Conservation (phyloP, 2,329 filamentous ascomycete species). For the Triangularia setosa region DNA sequence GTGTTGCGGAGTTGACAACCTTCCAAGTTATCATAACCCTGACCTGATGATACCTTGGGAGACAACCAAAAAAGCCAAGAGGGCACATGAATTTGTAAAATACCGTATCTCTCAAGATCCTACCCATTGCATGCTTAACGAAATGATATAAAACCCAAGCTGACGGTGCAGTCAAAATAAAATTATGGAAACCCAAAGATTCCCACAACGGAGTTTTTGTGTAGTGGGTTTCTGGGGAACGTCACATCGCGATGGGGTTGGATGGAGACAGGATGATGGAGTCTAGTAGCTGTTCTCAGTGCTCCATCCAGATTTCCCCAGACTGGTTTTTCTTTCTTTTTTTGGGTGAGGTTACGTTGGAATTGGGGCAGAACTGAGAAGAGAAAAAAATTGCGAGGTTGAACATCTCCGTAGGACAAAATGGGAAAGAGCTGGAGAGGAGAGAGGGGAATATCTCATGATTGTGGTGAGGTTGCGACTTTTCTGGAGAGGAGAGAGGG, state of each 20-base stretch:
- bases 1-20: neutral
- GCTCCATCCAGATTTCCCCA: neutral
- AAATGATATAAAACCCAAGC: neutral
- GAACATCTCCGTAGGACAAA: neutral
- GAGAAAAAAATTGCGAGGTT: neutral
- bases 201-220: neutral
- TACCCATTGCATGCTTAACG: neutral
- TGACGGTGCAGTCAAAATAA: neutral
- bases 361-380: neutral
- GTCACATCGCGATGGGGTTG: neutral
- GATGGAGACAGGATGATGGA: neutral
- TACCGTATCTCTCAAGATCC: neutral
- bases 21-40: no score
- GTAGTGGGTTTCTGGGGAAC: neutral
- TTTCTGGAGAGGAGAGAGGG: neutral
- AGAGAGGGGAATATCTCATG: neutral
- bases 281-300: no score
- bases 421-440: neutral
- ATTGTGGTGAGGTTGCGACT: neutral
- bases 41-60: neutral
- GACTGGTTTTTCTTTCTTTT: neutral
- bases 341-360: neutral
- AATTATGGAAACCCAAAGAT: neutral
- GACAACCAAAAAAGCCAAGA: neutral
- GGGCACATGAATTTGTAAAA: neutral